Evolutionary conservation across 257 asterid species (phyloP), one percentile per base, ranked within the genome.

Genomic region (Misopates orontium): DNA sequence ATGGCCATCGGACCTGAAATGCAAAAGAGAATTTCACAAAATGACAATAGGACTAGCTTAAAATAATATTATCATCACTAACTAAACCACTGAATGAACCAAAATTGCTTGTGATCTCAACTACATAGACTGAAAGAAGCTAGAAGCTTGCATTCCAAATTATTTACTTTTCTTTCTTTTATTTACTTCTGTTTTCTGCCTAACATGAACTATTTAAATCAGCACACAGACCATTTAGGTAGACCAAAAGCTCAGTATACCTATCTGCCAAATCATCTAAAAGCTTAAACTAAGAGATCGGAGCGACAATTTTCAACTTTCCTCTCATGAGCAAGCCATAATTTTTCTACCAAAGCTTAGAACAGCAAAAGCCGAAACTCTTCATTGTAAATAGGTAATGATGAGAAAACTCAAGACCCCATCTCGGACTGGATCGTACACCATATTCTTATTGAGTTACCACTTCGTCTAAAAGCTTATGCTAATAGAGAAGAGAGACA

Each of bases 1-100:
- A 68, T 25, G 97, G 97, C 97, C 99, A 93, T 64, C 71, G 85
- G 67, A 90, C 96, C 99, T 93, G 92, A 77, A 82, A 78, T 18
- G 11, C 39, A 70, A 59, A 65, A 69, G 41, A 28, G 11, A 10
- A 58, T 49, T 66, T 60, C 67, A 56, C 44, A 22, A 63, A 20
- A 60, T 20, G 50, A 64, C 53, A 22, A 44, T n/a, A 16, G 11
- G 20, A 73, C 36, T 47, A 23, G 56, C 28, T 32, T 22, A 64
- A 8, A 24, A 17, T 23, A 36, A 45, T 57, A 67, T 20, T 23
- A 36, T 56, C 65, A 48, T 24, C 23, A 63, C 49, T 18, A 58
- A 28, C 19, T 41, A 39, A 48, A 60, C 66, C 52, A 42, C 60
- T 18, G 41, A 44, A 51, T 25, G 32, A 56, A 64, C 42, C 70